Evolutionary conservation across 2,329 filamentous ascomycete genomes (phyloP), one percentile per base, ranked within the genome.

Genomic region (Capronia americana): DNA sequence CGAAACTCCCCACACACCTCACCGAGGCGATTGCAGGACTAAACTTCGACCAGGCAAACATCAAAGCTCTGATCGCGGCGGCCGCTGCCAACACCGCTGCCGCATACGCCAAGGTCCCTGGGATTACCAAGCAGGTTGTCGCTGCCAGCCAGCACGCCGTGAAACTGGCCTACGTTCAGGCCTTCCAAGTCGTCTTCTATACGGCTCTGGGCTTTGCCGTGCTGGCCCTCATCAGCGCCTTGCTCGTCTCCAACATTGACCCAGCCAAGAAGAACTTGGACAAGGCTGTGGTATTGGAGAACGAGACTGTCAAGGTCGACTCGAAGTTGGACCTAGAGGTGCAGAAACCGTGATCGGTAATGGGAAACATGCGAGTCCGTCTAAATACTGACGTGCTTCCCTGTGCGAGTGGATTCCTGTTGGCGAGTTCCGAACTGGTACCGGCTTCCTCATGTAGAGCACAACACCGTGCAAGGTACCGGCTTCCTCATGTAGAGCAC

Each of bases 131-230:
- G 0, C 65, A 72, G 26, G 74, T 82, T 53, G 70, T 74, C 28
- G 72, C 64, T 1, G 78, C 77, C 0, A 78, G 81, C 0, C 73
- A 69, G 3, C 64, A 67, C 1, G 78, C 79, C 24, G 67, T 79
- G 11, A 77, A 80, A 67, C 74, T 73, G 14, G 80, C 80, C 17
- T 82, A 84, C 70, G 71, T 75, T 8, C 64, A 77, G 23, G 78
- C 79, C 3, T 83, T 83, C 72, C 74, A 75, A 61, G 77, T 79
- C 2, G 82, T 85, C 1, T 84, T 68, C 65, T 57, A 73, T 44
- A 50, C 69, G 24, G 56, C 60, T 26, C 48, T 72, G 7, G 69
- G 68, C 3, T 72, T 72, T 32, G 70, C 65, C 24, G 65, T 63
- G 8, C 14, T 68, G 11, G 70, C 70, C 24, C 53, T 69, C 48